Evolutionary conservation across 2,329 filamentous ascomycete species (phyloP), one percentile per base, ranked within the genome.

Genomic region (Fusarium sp.): DNA sequence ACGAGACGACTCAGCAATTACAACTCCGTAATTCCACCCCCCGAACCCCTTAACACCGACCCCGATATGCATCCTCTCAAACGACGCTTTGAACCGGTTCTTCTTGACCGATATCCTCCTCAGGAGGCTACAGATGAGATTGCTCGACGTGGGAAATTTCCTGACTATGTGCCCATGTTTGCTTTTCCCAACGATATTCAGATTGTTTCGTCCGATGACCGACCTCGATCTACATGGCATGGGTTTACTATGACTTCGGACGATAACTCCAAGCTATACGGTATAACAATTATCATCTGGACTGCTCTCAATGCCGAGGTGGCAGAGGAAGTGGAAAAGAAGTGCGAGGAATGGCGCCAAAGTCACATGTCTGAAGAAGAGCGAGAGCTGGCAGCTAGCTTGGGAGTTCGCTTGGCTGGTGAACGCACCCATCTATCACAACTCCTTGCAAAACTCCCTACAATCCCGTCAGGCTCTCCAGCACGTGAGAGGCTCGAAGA

Each of bases 131-230:
- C 91, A 28, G 95, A 97, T 66, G 95, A 98, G 76, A 83, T 93
- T 58, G 90, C 93, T 75, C 89, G 93, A 78, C 89, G 96, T 79
- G 95, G 94, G 60, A 92, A 89, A 64, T 98, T 99, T 79, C 96
- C 96, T 2, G 96, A 99, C 80, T 99, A 98, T 79, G 94, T 99
- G 23, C 96, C 96, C 64, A 98, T 99, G 96, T 99, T 99, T 82
- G 95, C 96, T 60, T 99, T 98, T 78, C 96, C 96, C 50, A 98
- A 98, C 82, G 96, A 99, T 81, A 96, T 99, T 77, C 95, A 95
- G 72, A 96, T 99, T 59, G 94, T 98, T 15, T 98, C 96, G 3
- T 95, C 95, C 3, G 96, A 99, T 79, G 94, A 97, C 80, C 89
- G 95, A 70, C 96, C 96, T 2, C 89, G 95, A 70, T 96, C 96